Evolutionary conservation across 352 stramenopile species (phyloP), one percentile per base, ranked within the genome.

Genomic region (Halophytophthora batemanensis): DNA sequence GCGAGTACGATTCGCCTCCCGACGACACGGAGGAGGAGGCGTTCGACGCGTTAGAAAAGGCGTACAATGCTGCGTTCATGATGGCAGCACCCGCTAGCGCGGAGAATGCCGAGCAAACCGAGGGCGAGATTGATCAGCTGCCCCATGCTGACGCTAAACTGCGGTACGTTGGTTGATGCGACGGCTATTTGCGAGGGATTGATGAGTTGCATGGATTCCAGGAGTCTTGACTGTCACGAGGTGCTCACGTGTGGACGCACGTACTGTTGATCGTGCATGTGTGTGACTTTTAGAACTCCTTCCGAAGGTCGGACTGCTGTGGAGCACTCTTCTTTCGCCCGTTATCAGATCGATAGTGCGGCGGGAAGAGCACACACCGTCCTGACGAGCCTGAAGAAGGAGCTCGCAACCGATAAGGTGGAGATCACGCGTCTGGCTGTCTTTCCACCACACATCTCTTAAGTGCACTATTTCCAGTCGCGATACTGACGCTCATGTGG

Each of bases 21-120:
- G 68, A 80, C 33, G 28, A 28, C 19, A 50, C 48, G 35, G 55
- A 74, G 15, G 69, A 78, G 45, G 23, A 47, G 1, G 57, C 53
- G 19, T 80, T 87, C 40, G 70, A 83, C 40, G 67, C 66, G n/a
- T 43, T 86, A 35, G 71, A 86, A 47, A 89, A 86, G 48, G 66
- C 68, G 18, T 83, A 83, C 48, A 77, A 80, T 50, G 45, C 65
- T 13, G 71, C 74, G 10, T 85, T 86, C 47, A 29, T 50, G 15
- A 68, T 70, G 36, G 65, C 50, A 44, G 29, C 51, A 1, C 35
- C 48, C 14, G 55, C 31, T 10, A 50, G 36, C 5, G 21, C 42
- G 3, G 48, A 66, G 22, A 34, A 33, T 29, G 19, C 42, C 11
- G 35, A 25, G 11, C n/a, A 33, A 18, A 21, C 37, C 8, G 23